These are phyloP conservation scores for Mortierella claussenii DNA, from an alignment of 192 early-diverging fungal species.

Conservation along the genomic window DNA sequence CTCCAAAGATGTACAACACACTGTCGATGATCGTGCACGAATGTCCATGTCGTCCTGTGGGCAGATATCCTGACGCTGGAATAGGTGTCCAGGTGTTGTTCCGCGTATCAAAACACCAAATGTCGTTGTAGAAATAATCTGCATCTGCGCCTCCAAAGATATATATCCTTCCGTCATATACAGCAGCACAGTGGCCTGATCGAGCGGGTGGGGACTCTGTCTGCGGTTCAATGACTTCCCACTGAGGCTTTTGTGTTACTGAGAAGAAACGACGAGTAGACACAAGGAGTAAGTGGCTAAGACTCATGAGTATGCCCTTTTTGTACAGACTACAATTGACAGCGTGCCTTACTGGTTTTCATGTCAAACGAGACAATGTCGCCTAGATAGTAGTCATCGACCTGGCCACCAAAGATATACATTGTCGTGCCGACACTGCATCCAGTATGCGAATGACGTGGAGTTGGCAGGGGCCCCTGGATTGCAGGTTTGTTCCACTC, in stretches of 20 bases:
- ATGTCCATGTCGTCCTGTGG: conserved; percentile 55
- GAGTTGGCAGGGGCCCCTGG: conserved; percentile 36
- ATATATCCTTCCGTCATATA: conserved; percentile 45
- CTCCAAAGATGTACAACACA: conserved; percentile 68
- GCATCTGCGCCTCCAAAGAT: conserved; percentile 65
- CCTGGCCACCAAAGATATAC: conserved; percentile 67
- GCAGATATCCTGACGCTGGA: conserved; percentile 58
- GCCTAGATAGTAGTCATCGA: conserved; percentile 56
- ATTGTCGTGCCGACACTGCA: conserved; percentile 56
- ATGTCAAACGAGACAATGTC: conserved; percentile 62
- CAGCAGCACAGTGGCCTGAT: conserved; percentile 35
- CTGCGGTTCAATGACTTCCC: conserved; percentile 45
- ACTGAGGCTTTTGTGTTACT: conserved; percentile 49
- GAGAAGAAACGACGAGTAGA: background rate
- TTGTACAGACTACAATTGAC: no score
- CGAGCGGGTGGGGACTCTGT: conserved; percentile 49
- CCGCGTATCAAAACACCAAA: conserved; percentile 64
- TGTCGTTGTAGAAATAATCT: conserved; percentile 63
- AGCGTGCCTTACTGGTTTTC: conserved; percentile 58
- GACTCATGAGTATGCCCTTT: background rate
- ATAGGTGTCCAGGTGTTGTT: conserved; percentile 57
- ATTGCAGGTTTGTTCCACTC: conserved; percentile 51
- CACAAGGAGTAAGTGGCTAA: background rate
- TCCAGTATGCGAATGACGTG: conserved; percentile 60
- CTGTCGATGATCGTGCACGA: conserved; percentile 57